Base-by-base conservation (phyloP, 371 early-diverging fungal species). In the Mortierella sp. region DNA sequence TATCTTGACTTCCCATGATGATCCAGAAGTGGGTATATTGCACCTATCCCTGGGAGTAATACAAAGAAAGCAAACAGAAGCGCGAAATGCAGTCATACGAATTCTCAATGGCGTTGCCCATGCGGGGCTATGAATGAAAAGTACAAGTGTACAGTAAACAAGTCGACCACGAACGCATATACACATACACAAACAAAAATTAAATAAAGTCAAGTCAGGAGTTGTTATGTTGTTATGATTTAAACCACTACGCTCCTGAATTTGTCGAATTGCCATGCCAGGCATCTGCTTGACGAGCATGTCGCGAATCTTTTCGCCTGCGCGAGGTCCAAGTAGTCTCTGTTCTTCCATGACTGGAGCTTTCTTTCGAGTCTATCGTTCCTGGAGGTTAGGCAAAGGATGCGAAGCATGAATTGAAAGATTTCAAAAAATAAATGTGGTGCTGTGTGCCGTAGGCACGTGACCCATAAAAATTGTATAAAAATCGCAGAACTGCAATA, bases 1-100 rank as follows among this genome's bases (percentile, higher is more conserved):
- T 84, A 76, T 32, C 91, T 81, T 19, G 87, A 82, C 40, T 85
- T 85, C 10, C 88, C 88, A 40, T 88, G 88, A 26, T 88, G 85
- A 71, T 91, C 91, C 7, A 91, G 83, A 3, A 93, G 75, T 2
- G 87, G 87, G 61, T 90, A 91, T 61, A 89, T 86, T 35, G 88
- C 82, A 10, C 86, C 84, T 23, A 90, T 85, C 23, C 84, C 86
- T 10, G 87, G 88, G n/a, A 91, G 78, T 76, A 68, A 67, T 29
- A 37, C 47, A 23, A 35, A 10, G 5, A 54, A 64, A 64, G 4
- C n/a, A n/a, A 51, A 66, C 35, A 51, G 47, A 54, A 29, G 45
- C 54, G 47, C 22, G 47, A 43, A 61, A 66, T 32, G 47, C 26
- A 35, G 77, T 76, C 77, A 72, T 76, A 60, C 84, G 75, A 64